Evolutionary conservation across 306 rosid genomes (phyloP), one percentile per base, ranked within the genome.

Genomic region (Quercus alba): DNA sequence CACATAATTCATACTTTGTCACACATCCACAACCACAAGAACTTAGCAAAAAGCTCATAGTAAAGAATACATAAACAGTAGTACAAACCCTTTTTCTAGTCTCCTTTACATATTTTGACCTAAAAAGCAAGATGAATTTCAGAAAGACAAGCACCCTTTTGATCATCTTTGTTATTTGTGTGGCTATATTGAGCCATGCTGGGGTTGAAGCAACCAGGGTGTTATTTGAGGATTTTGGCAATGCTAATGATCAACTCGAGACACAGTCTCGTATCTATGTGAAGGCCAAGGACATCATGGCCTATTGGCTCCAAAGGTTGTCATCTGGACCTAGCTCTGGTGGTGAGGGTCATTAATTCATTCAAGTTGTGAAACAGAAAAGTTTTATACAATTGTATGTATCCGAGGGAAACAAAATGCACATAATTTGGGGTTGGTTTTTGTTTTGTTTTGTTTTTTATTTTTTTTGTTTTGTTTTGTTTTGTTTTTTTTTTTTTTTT

Each of bases 151-250:
- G 81, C 51, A 49, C 30, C 23, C 20, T 78, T 15, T 10, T 80
- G 46, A 38, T 83, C 21, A 54, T 84, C 5, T 41, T 79, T 21
- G 56, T 77, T 13, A 33, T 79, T 1, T 6, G 17, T 4, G 35
- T 72, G 62, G 56, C 68, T 23, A 13, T 85, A 3, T 23, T 80
- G 56, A 63, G 76, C 79, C 78, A 78, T 5, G 59, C 66, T 21
- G n/a, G 57, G 4, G 81, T 82, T 15, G 80, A 82, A 56, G 88
- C 85, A 4, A 79, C 51, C 58, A 75, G 90, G 75, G 73, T 82
- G 19, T 19, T 80, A 62, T 26, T 72, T 10, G 83, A 78, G 72
- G 86, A 84, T 63, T 84, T 87, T 1, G 72, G 72, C 0, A 61
- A 62, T 28, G 70, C 70, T 4, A 82, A 79, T 21, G 23, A 21